Evolutionary conservation across 2,329 filamentous ascomycete species (phyloP).

Genomic region (Aplosporella prunicola): DNA sequence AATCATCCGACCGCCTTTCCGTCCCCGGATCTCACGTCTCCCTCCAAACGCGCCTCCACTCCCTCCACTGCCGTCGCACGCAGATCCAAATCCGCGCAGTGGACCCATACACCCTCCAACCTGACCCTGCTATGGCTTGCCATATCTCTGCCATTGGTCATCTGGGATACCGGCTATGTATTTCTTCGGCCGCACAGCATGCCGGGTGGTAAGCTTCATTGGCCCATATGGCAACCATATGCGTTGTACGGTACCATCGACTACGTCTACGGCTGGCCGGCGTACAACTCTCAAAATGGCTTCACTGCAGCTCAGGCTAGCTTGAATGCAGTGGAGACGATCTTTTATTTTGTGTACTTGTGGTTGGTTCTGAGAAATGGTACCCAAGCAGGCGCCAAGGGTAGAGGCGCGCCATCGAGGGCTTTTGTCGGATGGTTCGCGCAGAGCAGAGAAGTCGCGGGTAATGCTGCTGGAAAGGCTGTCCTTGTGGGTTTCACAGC

Average conservation of each 20-base stretch:
- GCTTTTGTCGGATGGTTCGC: slow-evolving; percentile 36
- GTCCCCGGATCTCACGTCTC: slow-evolving; percentile 22
- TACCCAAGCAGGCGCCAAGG: slow-evolving; percentile 20
- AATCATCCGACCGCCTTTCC: slow-evolving; percentile 29
- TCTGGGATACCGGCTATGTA: slow-evolving; percentile 75
- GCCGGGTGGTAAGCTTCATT: slow-evolving; percentile 63
- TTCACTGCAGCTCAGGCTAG: slow-evolving; percentile 68
- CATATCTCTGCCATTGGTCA: slow-evolving; percentile 65
- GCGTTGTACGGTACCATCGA: slow-evolving; percentile 72
- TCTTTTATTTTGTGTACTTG: slow-evolving; percentile 55
- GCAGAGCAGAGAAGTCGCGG: slow-evolving; percentile 42
- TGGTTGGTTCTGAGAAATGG: slow-evolving; percentile 45
- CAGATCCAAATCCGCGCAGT: slow-evolving; percentile 20
- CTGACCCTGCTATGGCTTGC: slow-evolving; percentile 60
- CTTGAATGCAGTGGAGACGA: slow-evolving; percentile 60
- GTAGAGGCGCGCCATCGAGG: slow-evolving; percentile 31
- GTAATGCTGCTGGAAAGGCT: slow-evolving; percentile 44
- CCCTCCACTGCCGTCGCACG: slow-evolving; percentile 18
- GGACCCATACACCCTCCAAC: slow-evolving; percentile 53
- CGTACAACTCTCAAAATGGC: slow-evolving; percentile 56
- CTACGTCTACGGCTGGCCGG: slow-evolving; percentile 70
- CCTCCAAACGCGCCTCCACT: slow-evolving; percentile 21
- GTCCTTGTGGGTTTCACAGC: slow-evolving; percentile 50
- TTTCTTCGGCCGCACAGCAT: slow-evolving; percentile 72
- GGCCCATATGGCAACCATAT: slow-evolving; percentile 67